Evolutionary conservation across 208 protist genomes (phyloP), one percentile per base, ranked within the genome.

Genomic region (Giardia duodenalis): DNA sequence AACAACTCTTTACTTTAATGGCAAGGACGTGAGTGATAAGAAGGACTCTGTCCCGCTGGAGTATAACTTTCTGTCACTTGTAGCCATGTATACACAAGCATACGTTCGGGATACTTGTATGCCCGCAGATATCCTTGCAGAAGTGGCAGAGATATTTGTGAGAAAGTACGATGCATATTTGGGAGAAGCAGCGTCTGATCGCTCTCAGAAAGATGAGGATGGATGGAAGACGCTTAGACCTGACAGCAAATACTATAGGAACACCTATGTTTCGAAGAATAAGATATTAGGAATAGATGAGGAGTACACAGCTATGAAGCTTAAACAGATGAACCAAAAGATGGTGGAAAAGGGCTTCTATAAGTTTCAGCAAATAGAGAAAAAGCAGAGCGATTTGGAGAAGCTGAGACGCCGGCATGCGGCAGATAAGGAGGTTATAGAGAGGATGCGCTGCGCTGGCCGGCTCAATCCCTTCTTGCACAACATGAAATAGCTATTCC

Each of bases 401-500:
- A 10, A 30, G 19, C 30, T 76, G 30, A 10, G 57, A 39, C 57
- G 30, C 19, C 10, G 30, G 57, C 57, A 76, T 76, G 57, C 10
- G 57, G 57, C 10, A 30, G 57, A 76, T 39, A 76, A 10, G 30
- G 19, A 30, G 19, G 19, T 39, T 30, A 10, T 76, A 30, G 57
- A 10, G 30, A 10, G 57, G 19, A 39, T 76, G 19, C 30, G 19
- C 57, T 30, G 57, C 30, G 30, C 10, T 10, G 57, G 30, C 19
- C 10, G 10, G 10, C 19, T 10, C 10, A 76, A 76, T 30, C 57
- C 57, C 30, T 76, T 76, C 57, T 30, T 76, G 10, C 57, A 76
- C 57, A 76, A 76, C 57, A 10, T 76, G 57, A 76, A 76, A 76
- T 76, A 76, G 57, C n/a, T n/a, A n/a, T n/a, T n/a, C n/a, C n/a